Evolutionary conservation across 495 filamentous ascomycete species (phyloP), one percentile per base, ranked within the genome.

Genomic region (Penicillium pancosmium): DNA sequence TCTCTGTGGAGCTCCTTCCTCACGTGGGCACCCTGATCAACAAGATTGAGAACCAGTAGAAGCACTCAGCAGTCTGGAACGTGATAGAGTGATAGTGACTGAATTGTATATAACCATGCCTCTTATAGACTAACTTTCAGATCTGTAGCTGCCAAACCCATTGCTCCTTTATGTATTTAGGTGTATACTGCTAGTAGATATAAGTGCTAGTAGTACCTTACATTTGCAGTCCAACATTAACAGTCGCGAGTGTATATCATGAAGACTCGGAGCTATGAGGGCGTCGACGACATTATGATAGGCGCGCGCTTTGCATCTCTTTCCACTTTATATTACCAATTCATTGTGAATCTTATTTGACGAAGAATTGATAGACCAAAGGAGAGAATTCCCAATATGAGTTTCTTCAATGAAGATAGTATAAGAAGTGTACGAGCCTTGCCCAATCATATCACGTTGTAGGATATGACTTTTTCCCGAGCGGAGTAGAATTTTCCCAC

Each of bases 1-100:
- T 88, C 9, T 78, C 81, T 52, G 84, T 88, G 8, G 73, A 82
- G 67, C 70, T 86, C 56, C 69, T 74, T 19, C 76, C 76, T 11
- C 63, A 73, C 60, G 68, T 78, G 9, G 76, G 74, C 19, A 78
- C 76, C 0, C 62, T 77, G 51, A 71, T 78, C 51, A 75, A 71
- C 46, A 71, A 69, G 59, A 69, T 77, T 35, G 68, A 73, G 67
- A 57, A 78, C 52, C 72, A 75, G 18, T 60, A 55, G 49, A 51
- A 11, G 21, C 31, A 48, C 23, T 10, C 6, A 31, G 9, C 5
- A 27, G 23, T 27, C 8, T n/a, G n/a, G 41, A 46, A 19, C 18
- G 18, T 46, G 18, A 21, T 21, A 31, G 5, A 46, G 4, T 5
- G 6, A 12, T 3, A 11, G 40, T 6, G 8, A 46, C 16, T 46